Percentiles rank a stretch among this genome's conserved stretches.
Evolutionary conservation across 345 rosid genomes (phyloP).

Genomic region (Pseudoturritis turrita): DNA sequence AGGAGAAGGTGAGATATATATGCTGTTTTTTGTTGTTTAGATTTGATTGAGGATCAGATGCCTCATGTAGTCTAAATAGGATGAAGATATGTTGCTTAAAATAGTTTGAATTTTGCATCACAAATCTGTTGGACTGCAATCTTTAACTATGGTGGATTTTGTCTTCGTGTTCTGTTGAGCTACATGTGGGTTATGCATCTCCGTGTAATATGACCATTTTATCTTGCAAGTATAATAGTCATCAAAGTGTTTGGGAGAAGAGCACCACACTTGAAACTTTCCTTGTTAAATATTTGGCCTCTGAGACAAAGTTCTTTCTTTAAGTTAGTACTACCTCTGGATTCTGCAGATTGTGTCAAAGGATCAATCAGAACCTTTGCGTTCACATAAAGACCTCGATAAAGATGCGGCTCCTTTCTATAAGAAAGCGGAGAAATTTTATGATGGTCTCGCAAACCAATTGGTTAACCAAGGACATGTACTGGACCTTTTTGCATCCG

Average conservation of each 20-base stretch:
- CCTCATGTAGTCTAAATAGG: not conserved
- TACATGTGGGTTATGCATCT: not conserved
- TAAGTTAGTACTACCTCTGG: conserved; percentile 14
- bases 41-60: not conserved
- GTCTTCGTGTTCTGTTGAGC: not conserved
- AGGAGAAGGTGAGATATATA: not conserved
- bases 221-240: not conserved
- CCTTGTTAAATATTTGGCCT: not conserved
- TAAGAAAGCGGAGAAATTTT: conserved; percentile 94
- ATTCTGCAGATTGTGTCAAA: conserved; percentile 87
- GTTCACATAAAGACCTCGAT: conserved; percentile 98
- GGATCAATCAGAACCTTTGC: conserved; percentile 95
- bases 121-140: not conserved
- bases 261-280: not conserved
- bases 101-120: not conserved
- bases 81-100: not conserved
- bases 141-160: not conserved
- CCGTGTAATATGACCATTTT: not conserved
- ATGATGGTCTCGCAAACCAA: conserved; percentile 84
- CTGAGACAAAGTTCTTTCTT: not conserved
- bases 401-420: conserved; percentile 98
- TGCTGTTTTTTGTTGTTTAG: not conserved
- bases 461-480: conserved; percentile 98
- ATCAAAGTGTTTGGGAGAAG: conserved; percentile 1
- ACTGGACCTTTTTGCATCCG: conserved; percentile 95